A percentile compares a stretch with the other conserved stretches of the same genome.
These are phyloP conservation scores for Babesia ovata DNA, from an alignment of 169 alveolate species.

Conservation along the genomic window DNA sequence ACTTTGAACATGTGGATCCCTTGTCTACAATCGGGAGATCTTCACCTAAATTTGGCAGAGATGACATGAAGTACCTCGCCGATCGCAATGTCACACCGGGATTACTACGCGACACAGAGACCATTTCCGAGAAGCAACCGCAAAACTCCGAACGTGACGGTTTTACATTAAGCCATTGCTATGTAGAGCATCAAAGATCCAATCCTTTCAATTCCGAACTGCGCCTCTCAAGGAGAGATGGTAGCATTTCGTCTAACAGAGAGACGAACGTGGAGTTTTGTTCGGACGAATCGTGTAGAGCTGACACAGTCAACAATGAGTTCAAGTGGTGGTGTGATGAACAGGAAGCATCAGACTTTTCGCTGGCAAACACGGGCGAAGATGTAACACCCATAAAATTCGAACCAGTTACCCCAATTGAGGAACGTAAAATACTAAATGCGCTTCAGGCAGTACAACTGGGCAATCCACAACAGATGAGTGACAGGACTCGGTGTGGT, in stretches of 20 bases:
- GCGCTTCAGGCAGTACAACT: constrained; percentile 5
- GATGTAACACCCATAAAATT: constrained; percentile 40
- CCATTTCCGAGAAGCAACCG: not conserved
- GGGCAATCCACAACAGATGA: constrained; percentile 6
- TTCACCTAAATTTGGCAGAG: constrained; percentile 38
- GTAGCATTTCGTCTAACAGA: too few species aligned
- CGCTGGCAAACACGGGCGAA: constrained; percentile 23
- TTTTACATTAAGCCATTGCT: not conserved
- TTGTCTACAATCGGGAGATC: constrained; percentile 17
- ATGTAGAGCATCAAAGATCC: not conserved
- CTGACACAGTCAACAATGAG: constrained; percentile 9
- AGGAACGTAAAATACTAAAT: constrained; percentile 1
- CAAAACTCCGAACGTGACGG: not conserved
- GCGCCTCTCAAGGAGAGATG: not conserved
- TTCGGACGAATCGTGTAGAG: constrained; percentile 16
- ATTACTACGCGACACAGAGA: not conserved
- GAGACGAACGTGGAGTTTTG: not conserved
- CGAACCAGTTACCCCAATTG: not conserved
- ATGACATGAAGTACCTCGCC: constrained; percentile 5
- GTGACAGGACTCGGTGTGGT: constrained; percentile 30
- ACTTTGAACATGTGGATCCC: constrained; percentile 42
- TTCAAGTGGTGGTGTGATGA: constrained; percentile 70
- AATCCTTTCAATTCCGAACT: not conserved
- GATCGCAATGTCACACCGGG: constrained; percentile 18
- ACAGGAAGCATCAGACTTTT: constrained; percentile 35